Conservation (phyloP, 208 protist species). For the Crithidia fasciculata region DNA sequence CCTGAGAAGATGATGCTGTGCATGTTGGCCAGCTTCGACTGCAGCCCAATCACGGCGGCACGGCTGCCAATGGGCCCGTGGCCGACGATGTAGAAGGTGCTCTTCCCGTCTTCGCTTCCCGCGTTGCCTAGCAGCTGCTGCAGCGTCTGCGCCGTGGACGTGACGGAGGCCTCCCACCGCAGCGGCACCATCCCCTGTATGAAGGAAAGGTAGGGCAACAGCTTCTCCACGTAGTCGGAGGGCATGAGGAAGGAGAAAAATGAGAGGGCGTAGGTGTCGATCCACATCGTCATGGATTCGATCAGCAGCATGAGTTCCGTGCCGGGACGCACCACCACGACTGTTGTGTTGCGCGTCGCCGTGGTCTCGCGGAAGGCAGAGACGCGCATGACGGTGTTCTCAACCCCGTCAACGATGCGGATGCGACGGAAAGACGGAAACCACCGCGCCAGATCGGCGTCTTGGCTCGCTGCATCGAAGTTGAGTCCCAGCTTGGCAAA, state of each 20-base stretch:
- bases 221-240: constrained; percentile 25
- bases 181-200: constrained; percentile 46
- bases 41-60: constrained; percentile 32
- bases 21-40: constrained; percentile 9
- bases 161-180: constrained; percentile 38
- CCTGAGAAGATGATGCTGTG: constrained; percentile 43
- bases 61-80: constrained; percentile 30
- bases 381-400: constrained; percentile 29
- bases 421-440: constrained; percentile 54
- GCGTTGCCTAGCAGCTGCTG: neutral
- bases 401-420: neutral
- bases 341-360: constrained; percentile 32
- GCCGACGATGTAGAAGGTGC: constrained; percentile 41
- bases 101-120: neutral
- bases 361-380: constrained; percentile 39
- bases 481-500: constrained; percentile 71
- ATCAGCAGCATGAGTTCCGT: constrained; percentile 42
- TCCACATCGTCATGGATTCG: constrained; percentile 62
- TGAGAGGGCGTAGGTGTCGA: constrained; percentile 51
- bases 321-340: constrained; percentile 48
- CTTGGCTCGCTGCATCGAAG: constrained; percentile 23
- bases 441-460: constrained; percentile 51
- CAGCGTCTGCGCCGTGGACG: neutral
- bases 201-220: constrained; percentile 53
- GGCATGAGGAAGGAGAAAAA: constrained; percentile 68